Percentiles rank a stretch among this genome's conserved stretches.
Conservation (phyloP, 305 asterid species). For the Fraxinus greggii region DNA sequence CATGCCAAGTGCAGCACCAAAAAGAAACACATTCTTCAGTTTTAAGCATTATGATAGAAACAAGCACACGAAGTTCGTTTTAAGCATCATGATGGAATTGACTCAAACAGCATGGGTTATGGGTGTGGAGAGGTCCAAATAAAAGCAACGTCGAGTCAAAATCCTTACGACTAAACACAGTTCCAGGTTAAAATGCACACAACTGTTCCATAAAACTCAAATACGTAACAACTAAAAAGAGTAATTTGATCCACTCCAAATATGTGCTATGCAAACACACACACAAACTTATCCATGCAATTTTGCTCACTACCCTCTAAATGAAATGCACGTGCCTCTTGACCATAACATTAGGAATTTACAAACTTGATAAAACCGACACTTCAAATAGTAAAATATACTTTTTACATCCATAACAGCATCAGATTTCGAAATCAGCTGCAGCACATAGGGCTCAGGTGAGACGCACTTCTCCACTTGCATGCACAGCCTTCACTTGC, state of each 20-base stretch:
- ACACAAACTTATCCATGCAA: background rate
- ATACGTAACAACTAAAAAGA: background rate
- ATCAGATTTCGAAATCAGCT: background rate
- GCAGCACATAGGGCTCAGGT: background rate
- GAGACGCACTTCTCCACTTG: constrained; percentile 7
- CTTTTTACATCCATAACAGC: background rate
- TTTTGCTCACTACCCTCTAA: background rate
- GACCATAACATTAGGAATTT: background rate
- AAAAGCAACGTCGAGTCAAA: background rate
- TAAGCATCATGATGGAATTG: background rate
- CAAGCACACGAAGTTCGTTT: background rate
- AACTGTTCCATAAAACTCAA: background rate
- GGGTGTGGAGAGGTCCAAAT: background rate
- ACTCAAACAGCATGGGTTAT: background rate
- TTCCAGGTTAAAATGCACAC: background rate
- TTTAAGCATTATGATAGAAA: background rate
- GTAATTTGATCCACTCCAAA: background rate
- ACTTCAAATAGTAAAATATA: background rate
- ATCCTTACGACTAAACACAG: background rate
- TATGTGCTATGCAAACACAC: background rate
- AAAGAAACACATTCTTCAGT: background rate
- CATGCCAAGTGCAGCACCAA: background rate
- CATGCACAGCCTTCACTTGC: constrained; percentile 4
- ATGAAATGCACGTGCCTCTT: background rate
- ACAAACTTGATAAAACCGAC: background rate